Evolutionary conservation across 2,329 filamentous ascomycete genomes (phyloP).

Genomic region (Tolypocladium sp.): DNA sequence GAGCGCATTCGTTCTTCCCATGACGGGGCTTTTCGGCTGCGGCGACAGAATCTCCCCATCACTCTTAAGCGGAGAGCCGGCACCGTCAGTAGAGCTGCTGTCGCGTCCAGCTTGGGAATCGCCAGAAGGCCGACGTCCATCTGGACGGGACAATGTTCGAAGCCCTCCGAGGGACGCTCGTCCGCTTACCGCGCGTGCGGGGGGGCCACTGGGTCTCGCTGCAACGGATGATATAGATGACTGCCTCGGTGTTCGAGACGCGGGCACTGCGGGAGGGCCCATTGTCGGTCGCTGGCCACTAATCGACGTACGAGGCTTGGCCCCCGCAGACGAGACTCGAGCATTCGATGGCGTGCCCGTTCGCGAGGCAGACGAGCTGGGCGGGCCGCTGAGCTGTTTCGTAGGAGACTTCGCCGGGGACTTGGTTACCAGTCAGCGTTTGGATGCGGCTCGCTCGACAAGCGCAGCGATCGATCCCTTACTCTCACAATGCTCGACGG

Average conservation of each 20-base stretch:
- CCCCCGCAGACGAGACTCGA: constrained; percentile 31
- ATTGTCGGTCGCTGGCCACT: constrained; percentile 52
- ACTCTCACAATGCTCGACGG: constrained; percentile 50
- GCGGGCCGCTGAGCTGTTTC: constrained; percentile 55
- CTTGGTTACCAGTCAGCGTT: constrained; percentile 27
- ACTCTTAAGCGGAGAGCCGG: constrained; percentile 39
- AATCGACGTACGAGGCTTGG: constrained; percentile 47
- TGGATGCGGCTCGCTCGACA: background rate
- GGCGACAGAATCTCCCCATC: constrained; percentile 41
- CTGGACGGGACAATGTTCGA: constrained; percentile 25
- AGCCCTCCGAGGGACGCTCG: constrained; percentile 29
- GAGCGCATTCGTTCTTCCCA: constrained; percentile 39
- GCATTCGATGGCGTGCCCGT: constrained; percentile 56
- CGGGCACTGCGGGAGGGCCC: constrained; percentile 51
- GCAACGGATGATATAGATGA: constrained; percentile 32
- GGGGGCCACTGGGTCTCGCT: constrained; percentile 20
- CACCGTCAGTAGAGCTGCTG: constrained; percentile 23
- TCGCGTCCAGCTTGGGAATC: constrained; percentile 36
- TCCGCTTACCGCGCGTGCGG: constrained; percentile 28
- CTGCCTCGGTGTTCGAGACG: constrained; percentile 32
- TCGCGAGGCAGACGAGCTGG: constrained; percentile 50
- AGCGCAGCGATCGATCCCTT: constrained; percentile 16
- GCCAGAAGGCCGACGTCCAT: constrained; percentile 33
- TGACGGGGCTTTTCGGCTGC: constrained; percentile 40
- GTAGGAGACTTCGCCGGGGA: constrained; percentile 74